Percentiles rank a stretch among this genome's conserved stretches.
Conservation (phyloP, 2,329 filamentous ascomycete genomes). For the Phaeosphaeria sp. region DNA sequence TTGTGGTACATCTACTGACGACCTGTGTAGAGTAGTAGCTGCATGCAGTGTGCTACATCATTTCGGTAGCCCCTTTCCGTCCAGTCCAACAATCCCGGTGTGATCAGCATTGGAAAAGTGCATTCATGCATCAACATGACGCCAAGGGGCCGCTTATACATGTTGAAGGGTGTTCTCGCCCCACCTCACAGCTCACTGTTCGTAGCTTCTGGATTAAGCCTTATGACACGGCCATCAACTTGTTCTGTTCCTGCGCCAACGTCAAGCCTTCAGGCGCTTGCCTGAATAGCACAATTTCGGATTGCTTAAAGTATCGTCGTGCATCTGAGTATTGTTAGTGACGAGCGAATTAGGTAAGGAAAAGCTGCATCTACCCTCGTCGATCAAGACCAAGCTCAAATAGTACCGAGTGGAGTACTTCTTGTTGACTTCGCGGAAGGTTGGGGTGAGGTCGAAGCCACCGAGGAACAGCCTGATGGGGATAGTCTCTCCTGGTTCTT, state of each 20-base stretch:
- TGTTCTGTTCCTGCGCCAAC: slow-evolving; percentile 56
- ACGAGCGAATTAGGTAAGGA: neutral
- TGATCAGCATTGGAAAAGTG: no score
- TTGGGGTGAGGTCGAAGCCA: slow-evolving; percentile 95
- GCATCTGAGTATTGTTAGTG: slow-evolving; percentile 68
- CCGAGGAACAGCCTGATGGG: slow-evolving; percentile 96
- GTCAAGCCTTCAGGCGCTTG: slow-evolving; percentile 66
- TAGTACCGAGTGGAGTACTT: slow-evolving; percentile 99
- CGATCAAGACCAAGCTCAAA: slow-evolving; percentile 91
- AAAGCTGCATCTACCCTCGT: slow-evolving; percentile 70
- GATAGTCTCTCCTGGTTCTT: slow-evolving; percentile 75
- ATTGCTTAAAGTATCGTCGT: slow-evolving; percentile 98
- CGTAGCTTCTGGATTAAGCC: neutral
- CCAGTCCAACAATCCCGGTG: no score
- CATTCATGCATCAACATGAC: neutral
- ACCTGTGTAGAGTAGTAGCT: no score
- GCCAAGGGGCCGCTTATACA: neutral
- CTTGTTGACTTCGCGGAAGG: slow-evolving; percentile 99
- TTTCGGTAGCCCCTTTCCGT: no score
- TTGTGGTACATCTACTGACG: no score
- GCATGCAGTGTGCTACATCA: no score
- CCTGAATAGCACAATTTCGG: slow-evolving; percentile 94
- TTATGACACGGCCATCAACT: slow-evolving; percentile 48
- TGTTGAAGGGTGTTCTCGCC: neutral
- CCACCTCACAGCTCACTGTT: neutral